phyloP scores from a whole-genome alignment of 1,284 basidiomycete species.

The Cryptococcus floricola region DNA sequence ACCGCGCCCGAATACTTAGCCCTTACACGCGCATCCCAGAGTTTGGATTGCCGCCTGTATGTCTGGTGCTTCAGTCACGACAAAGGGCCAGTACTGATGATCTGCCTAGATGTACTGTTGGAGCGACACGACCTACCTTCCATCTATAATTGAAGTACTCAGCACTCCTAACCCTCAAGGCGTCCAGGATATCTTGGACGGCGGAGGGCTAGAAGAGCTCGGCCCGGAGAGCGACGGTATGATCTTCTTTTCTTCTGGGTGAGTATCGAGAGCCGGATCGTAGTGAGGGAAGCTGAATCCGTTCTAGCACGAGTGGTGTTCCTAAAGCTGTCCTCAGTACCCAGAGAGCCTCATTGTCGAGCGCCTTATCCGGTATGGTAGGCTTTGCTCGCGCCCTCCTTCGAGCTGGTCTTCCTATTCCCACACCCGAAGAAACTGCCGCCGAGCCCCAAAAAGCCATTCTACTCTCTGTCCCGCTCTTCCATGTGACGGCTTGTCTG shows the following conservation, averaged over 20 bases:
- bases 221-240: slow-evolving; percentile 40
- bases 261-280: not conserved
- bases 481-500: slow-evolving; percentile 45
- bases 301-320: slow-evolving; percentile 30
- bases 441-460: slow-evolving; percentile 26
- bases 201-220: slow-evolving; percentile 16
- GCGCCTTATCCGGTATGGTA: slow-evolving; percentile 22
- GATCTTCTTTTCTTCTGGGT: slow-evolving; percentile 45
- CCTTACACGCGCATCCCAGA: slow-evolving; percentile 11
- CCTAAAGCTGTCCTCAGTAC: slow-evolving; percentile 43
- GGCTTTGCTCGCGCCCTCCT: slow-evolving; percentile 25
- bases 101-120: slow-evolving; percentile 17
- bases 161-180: slow-evolving; percentile 1
- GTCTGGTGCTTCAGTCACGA: not conserved
- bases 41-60: slow-evolving; percentile 10
- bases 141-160: slow-evolving; percentile 6
- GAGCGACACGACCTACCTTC: slow-evolving; percentile 9
- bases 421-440: slow-evolving; percentile 14
- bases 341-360: slow-evolving; percentile 37
- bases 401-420: slow-evolving; percentile 30
- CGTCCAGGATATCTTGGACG: slow-evolving; percentile 2
- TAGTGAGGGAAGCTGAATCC: not conserved
- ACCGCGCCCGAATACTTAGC: slow-evolving; percentile 21
- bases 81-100: not conserved
- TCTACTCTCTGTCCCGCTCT: slow-evolving; percentile 41